Percentiles rank a stretch among this genome's conserved stretches.
These are phyloP conservation scores for Magnaporthiopsis rhizophila DNA, from an alignment of 2,329 filamentous ascomycete species.

Conservation along the genomic window DNA sequence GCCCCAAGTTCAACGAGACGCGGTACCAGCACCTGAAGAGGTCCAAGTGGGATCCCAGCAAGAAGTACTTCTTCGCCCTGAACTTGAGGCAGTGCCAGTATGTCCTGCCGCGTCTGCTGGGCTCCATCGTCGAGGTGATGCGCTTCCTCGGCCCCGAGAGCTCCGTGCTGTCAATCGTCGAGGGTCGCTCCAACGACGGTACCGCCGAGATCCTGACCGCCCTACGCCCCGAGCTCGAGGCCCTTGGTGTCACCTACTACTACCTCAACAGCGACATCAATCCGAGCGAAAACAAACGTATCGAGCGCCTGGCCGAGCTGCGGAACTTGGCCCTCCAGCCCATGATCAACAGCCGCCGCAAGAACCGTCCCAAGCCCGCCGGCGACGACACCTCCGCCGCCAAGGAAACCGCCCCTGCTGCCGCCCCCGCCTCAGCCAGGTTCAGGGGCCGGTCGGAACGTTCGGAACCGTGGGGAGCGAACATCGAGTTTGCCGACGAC, in stretches of 20 bases:
- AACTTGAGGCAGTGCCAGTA: slow-evolving; percentile 36
- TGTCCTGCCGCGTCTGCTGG: slow-evolving; percentile 41
- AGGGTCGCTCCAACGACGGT: slow-evolving; percentile 45
- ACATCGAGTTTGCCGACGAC: slow-evolving; percentile 20
- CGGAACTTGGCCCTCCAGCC: slow-evolving; percentile 45
- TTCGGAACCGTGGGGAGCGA: not conserved
- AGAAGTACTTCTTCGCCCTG: slow-evolving; percentile 43
- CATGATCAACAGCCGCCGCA: slow-evolving; percentile 18
- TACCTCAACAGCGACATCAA: slow-evolving; percentile 33
- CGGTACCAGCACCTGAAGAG: slow-evolving; percentile 11
- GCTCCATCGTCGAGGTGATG: slow-evolving; percentile 40
- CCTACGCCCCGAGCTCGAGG: slow-evolving; percentile 30
- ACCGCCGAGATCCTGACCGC: slow-evolving; percentile 39
- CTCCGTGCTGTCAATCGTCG: slow-evolving; percentile 45
- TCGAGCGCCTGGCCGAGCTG: slow-evolving; percentile 38
- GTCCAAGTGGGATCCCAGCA: not conserved
- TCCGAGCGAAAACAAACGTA: slow-evolving; percentile 34
- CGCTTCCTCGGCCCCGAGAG: slow-evolving; percentile 39
- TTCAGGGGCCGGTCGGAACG: not conserved
- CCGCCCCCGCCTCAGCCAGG: not conserved
- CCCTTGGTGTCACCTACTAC: slow-evolving; percentile 30
- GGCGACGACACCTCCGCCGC: not conserved
- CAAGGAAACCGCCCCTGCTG: too few species aligned
- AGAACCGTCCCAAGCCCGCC: slow-evolving; percentile 17
- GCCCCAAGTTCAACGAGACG: slow-evolving; percentile 5